A percentile compares a stretch with the other conserved stretches of the same genome.
Evolutionary conservation across 140 eudicot genomes (phyloP).

Genomic region (Anethum foeniculum): DNA sequence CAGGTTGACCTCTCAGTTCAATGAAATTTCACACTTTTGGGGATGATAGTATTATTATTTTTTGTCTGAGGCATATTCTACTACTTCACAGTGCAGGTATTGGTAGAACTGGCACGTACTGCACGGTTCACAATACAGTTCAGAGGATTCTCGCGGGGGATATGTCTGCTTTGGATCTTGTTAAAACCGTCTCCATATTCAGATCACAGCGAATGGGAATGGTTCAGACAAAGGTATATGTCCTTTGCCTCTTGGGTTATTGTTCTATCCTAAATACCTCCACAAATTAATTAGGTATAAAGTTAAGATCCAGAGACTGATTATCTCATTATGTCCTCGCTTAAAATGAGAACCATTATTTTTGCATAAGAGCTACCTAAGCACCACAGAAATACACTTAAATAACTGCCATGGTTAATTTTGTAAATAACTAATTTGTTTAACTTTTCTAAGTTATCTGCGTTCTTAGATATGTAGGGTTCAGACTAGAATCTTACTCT

Average conservation of each 20-base stretch:
- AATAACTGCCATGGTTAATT: not conserved
- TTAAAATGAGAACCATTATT: not conserved
- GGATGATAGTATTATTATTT: not conserved
- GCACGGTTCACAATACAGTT: conserved; percentile 76
- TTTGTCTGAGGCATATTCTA: conserved; percentile 19
- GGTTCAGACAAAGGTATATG: conserved; percentile 87
- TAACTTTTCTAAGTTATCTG: not conserved
- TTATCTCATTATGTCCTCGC: not conserved
- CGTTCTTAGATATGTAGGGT: not conserved
- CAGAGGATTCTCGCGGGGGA: conserved; percentile 81
- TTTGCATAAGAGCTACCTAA: not conserved
- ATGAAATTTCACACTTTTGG: conserved; percentile 11
- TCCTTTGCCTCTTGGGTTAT: not conserved
- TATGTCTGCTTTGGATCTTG: conserved; percentile 82
- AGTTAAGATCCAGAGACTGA: not conserved
- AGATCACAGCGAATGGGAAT: conserved; percentile 93
- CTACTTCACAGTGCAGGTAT: conserved; percentile 84
- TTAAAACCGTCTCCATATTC: conserved; percentile 54
- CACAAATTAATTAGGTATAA: not conserved
- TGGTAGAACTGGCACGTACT: conserved; percentile 99
- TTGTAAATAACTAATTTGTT: not conserved
- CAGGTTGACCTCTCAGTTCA: conserved; percentile 48
- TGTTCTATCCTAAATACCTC: not conserved
- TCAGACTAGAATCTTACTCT: not conserved
- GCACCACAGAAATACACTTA: not conserved